phyloP scores from a whole-genome alignment of 2,329 filamentous ascomycete species.

The Epichloe bromicola region DNA sequence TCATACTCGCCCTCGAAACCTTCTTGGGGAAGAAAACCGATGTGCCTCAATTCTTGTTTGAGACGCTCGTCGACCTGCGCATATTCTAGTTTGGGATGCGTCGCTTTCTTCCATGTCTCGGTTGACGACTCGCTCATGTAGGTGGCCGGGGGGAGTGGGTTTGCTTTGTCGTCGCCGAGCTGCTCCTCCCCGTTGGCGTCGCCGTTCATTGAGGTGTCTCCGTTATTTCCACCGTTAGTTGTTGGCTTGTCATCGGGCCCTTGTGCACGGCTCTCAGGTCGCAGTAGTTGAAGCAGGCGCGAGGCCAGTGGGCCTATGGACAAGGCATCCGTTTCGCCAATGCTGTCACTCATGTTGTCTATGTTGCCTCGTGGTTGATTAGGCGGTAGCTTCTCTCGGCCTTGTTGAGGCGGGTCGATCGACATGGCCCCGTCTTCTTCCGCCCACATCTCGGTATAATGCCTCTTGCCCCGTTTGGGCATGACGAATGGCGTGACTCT shows the following conservation, averaged over 20 bases:
- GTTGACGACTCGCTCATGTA: conserved; percentile 66
- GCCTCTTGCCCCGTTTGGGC: conserved; percentile 68
- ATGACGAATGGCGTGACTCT: conserved; percentile 73
- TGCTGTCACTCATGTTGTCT: conserved; percentile 74
- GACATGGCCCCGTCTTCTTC: conserved; percentile 79
- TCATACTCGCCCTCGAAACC: conserved; percentile 63
- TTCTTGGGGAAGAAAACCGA: conserved; percentile 69
- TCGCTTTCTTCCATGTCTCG: conserved; percentile 67
- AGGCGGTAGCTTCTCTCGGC: conserved; percentile 53
- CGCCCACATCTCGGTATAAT: conserved; percentile 85
- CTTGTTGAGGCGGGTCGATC: conserved; percentile 51
- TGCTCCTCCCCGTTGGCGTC: conserved; percentile 26
- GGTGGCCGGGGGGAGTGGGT: conserved; percentile 48
- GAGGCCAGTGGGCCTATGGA: conserved; percentile 79
- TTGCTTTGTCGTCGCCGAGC: conserved; percentile 24
- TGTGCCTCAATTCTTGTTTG: conserved; percentile 79
- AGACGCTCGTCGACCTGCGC: conserved; percentile 78
- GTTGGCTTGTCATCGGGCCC: conserved; percentile 43
- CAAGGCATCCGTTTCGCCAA: conserved; percentile 78
- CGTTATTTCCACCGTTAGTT: conserved; percentile 37
- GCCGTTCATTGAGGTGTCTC: conserved; percentile 43
- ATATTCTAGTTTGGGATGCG: conserved; percentile 68
- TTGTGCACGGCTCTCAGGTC: conserved; percentile 55
- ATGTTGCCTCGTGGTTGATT: conserved; percentile 79
- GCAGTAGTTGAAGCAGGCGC: conserved; percentile 66